Evolutionary conservation across 495 filamentous ascomycete species (phyloP).

Genomic region (Aspergillus coremiiformis): DNA sequence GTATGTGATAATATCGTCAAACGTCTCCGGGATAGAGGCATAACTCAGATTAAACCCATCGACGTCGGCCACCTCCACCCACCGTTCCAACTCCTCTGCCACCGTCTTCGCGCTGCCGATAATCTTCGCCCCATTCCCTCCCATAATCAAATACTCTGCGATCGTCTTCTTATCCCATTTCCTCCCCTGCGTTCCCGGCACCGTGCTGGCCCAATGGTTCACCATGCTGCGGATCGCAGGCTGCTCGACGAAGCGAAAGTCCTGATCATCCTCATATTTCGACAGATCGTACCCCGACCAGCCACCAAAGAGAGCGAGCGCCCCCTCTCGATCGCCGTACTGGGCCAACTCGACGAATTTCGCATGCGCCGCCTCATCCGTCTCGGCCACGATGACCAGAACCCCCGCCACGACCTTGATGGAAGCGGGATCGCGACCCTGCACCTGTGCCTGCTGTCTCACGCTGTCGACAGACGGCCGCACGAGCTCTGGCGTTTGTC

Average conservation of each 20-base stretch:
- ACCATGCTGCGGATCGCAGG: constrained; percentile 46
- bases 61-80: constrained; percentile 52
- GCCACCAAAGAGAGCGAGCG: constrained; percentile 47
- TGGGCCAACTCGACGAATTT: constrained; percentile 42
- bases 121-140: constrained; percentile 49
- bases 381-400: constrained; percentile 44
- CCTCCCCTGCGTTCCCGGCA: constrained; percentile 30
- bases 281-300: constrained; percentile 49
- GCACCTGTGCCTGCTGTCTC: constrained; percentile 34
- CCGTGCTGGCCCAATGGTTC: constrained; percentile 34
- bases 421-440: constrained; percentile 39
- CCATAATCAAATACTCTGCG: constrained; percentile 53
- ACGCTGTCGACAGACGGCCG: constrained; percentile 41
- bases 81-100: constrained; percentile 54
- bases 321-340: constrained; percentile 46
- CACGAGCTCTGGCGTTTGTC: constrained; percentile 40
- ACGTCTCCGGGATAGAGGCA: constrained; percentile 52
- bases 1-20: constrained; percentile 53
- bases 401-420: constrained; percentile 49
- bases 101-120: constrained; percentile 51
- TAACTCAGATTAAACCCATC: constrained; percentile 60
- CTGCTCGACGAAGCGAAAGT: constrained; percentile 50
- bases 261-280: constrained; percentile 44
- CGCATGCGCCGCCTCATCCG: constrained; percentile 44
- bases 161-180: constrained; percentile 60